Conservation (phyloP, 306 rosid genomes). For the Trifolium repens region DNA sequence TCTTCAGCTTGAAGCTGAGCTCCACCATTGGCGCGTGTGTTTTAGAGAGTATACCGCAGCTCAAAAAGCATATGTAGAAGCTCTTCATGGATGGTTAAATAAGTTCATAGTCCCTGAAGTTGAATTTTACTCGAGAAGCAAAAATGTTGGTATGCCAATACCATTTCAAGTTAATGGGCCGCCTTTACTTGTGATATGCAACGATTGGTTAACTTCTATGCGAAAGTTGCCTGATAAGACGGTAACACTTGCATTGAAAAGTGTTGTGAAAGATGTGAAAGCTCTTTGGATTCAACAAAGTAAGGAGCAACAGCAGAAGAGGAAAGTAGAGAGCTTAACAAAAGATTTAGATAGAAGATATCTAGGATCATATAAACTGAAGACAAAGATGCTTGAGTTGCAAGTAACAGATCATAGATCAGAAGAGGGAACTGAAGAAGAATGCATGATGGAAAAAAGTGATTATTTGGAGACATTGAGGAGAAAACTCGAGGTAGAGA, state of each 20-base stretch:
- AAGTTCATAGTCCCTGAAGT: constrained; percentile 85
- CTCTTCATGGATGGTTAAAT: constrained; percentile 85
- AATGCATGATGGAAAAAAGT: constrained; percentile 62
- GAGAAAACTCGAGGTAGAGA: constrained; percentile 71
- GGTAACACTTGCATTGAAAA: constrained; percentile 67
- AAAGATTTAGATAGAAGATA: constrained; percentile 67
- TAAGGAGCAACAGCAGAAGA: constrained; percentile 82
- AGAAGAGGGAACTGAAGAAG: constrained; percentile 49
- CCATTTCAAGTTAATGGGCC: constrained; percentile 72
- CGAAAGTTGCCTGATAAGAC: constrained; percentile 69
- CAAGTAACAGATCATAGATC: constrained; percentile 52
- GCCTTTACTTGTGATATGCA: constrained; percentile 76
- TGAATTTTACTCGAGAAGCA: constrained; percentile 70
- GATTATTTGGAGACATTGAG: constrained; percentile 67
- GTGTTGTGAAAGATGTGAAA: constrained; percentile 66
- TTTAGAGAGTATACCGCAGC: constrained; percentile 70
- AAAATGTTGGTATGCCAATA: constrained; percentile 49
- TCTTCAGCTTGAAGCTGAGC: constrained; percentile 75
- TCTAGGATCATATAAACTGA: constrained; percentile 56
- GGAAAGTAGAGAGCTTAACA: constrained; percentile 74
- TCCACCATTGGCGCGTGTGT: constrained; percentile 79
- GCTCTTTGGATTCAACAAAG: constrained; percentile 75
- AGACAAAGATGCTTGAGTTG: constrained; percentile 63
- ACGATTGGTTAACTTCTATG: constrained; percentile 72
- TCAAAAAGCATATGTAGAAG: constrained; percentile 78